phyloP scores from a whole-genome alignment of 192 early-diverging fungal species.

The Backusella liffmaniae region DNA sequence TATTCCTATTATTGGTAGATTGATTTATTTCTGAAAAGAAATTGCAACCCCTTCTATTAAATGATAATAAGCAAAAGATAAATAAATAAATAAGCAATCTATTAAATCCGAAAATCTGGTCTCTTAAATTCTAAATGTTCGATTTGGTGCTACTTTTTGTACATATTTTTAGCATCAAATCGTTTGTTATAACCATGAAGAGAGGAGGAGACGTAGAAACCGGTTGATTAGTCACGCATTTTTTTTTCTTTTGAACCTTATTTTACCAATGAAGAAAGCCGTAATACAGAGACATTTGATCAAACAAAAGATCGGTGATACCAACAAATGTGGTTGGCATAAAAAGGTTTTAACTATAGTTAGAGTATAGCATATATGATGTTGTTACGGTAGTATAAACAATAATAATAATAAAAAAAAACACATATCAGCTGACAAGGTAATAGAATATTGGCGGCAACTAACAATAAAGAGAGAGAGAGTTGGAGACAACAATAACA shows the following conservation, averaged over 20 bases:
- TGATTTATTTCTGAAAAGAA: neutral
- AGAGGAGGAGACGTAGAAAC: neutral
- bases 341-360: neutral
- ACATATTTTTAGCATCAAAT: neutral
- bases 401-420: neutral
- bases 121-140: neutral
- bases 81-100: neutral
- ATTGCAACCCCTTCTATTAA: neutral
- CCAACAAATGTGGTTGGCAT: neutral
- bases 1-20: neutral
- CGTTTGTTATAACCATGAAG: neutral
- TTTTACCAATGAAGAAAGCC: neutral
- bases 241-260: neutral
- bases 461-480: neutral
- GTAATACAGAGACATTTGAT: neutral
- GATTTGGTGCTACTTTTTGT: neutral
- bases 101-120: neutral
- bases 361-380: neutral
- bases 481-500: too few relatives aligned
- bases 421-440: neutral
- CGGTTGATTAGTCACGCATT: neutral
- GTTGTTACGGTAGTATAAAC: neutral
- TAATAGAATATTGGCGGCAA: neutral
- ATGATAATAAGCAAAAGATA: neutral
- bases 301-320: neutral